These are phyloP conservation scores for Pyrenophora seminiperda DNA, from an alignment of 2,329 filamentous ascomycete species.

Conservation along the genomic window DNA sequence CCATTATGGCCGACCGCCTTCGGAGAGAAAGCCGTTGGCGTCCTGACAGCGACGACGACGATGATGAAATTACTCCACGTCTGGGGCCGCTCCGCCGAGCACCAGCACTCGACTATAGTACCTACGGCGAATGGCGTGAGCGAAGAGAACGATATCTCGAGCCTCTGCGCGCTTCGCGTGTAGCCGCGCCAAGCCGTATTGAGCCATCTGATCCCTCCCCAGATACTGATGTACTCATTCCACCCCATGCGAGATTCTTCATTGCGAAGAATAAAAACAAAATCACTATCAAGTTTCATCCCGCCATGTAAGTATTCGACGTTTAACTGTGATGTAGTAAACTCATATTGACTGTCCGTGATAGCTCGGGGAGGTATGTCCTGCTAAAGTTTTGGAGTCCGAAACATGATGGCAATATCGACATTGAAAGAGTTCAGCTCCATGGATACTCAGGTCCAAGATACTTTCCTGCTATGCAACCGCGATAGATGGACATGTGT, in stretches of 20 bases:
- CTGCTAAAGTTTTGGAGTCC: slow-evolving; percentile 90
- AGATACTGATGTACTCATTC: slow-evolving; percentile 56
- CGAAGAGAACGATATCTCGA: slow-evolving; percentile 33
- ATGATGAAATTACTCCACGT: slow-evolving; percentile 38
- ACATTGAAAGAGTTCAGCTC: slow-evolving; percentile 83
- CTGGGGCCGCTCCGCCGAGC: slow-evolving; percentile 31
- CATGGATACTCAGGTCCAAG: slow-evolving; percentile 85
- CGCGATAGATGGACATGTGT: slow-evolving; percentile 30
- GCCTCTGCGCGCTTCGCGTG: slow-evolving; percentile 38
- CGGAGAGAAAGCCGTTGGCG: slow-evolving; percentile 47
- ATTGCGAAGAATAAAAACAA: slow-evolving; percentile 82
- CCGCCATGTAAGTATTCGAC: slow-evolving; percentile 63
- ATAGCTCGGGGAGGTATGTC: slow-evolving; percentile 76
- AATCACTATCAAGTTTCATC: slow-evolving; percentile 84
- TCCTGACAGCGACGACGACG: slow-evolving; percentile 46
- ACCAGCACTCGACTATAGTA: slow-evolving; percentile 29
- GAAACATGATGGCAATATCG: slow-evolving; percentile 76
- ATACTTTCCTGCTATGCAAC: slow-evolving; percentile 74
- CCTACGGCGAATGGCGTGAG: slow-evolving; percentile 34
- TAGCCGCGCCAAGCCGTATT: slow-evolving; percentile 44
- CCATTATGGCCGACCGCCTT: slow-evolving; percentile 48
- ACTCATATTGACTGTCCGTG: not conserved
- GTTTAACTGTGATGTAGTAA: not conserved
- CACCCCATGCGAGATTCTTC: slow-evolving; percentile 79
- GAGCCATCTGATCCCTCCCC: slow-evolving; percentile 29